Base-by-base conservation (phyloP, 2,329 filamentous ascomycete genomes). In the Botrytis medusae region DNA sequence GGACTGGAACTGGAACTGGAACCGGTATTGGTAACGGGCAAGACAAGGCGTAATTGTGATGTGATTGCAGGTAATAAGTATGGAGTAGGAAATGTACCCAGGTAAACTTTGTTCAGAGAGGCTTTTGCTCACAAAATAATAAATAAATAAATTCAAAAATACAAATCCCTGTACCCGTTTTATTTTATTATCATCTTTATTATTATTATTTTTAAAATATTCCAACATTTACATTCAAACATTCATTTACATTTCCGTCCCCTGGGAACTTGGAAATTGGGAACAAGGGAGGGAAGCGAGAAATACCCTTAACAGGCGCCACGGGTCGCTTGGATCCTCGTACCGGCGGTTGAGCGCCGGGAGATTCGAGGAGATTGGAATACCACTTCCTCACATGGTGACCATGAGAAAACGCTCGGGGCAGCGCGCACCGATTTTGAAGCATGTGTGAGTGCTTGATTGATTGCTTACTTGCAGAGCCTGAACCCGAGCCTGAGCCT, bases 251-350 rank as follows among this genome's bases (percentile, higher is more conserved):
- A 29, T 60, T 37, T 60, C 34, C 7, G 12, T 37, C 34, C 59
- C 59, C 34, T 61, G 59, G 7, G 8, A 10, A 1, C 46, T 51
- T 25, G 46, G 34, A 32, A 61, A 25, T 32, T 25, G 25, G 1
- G 0, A 37, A 40, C 60, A 62, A n/a, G 60, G 60, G 25, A 62
- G 14, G 25, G 25, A 62, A 62, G 60, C 34, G 34, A 62, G 4
- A 25, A 62, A 62, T 62, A 40, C 60, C 60, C 34, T 62, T 62
- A 18, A n/a, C 22, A 62, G 34, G 60, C 60, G 60, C 60, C 34
- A 25, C 60, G 60, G 60, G 14, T 62, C 60, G 60, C 34, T 62
- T 62, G 60, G 60, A 40, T 62, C 51, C 25, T 40, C 34, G 18
- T 62, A 62, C 60, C 60, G 60, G 25, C 60, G 60, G 60, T 40